Conservation (phyloP, 495 filamentous ascomycete genomes). For the Aspergillus sparsus region DNA sequence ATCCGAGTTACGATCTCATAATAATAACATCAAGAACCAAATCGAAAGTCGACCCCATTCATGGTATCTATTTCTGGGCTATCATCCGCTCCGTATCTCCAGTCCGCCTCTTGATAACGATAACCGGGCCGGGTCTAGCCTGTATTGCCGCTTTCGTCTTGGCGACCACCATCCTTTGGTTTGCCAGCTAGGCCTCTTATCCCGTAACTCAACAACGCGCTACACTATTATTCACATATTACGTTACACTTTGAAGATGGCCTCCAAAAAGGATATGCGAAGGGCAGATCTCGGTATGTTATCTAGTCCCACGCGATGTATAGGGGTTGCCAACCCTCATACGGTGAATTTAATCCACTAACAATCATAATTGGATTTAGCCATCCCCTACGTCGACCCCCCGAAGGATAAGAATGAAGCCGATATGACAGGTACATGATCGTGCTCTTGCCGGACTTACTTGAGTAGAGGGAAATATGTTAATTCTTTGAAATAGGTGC, state of each 20-base stretch:
- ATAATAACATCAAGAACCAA: too few relatives aligned
- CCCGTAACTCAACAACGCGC: neutral
- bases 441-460: neutral
- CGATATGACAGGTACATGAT: slow-evolving; percentile 53
- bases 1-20: too few relatives aligned
- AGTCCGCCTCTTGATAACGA: too few relatives aligned
- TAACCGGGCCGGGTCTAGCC: too few relatives aligned
- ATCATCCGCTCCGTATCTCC: too few relatives aligned
- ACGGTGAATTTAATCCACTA: slow-evolving; percentile 10
- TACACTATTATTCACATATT: neutral
- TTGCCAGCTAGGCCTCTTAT: neutral
- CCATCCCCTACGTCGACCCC: slow-evolving; percentile 64
- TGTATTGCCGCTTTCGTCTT: neutral
- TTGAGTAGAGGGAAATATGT: slow-evolving; percentile 4
- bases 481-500: slow-evolving; percentile 54
- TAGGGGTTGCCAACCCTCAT: neutral
- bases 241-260: slow-evolving; percentile 48
- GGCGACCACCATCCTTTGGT: neutral
- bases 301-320: neutral
- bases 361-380: slow-evolving; percentile 39
- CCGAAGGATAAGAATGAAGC: slow-evolving; percentile 55
- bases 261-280: slow-evolving; percentile 83
- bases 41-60: too few relatives aligned
- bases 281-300: slow-evolving; percentile 76
- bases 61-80: too few relatives aligned